These are phyloP conservation scores for Exobasidium rhododendri DNA, from an alignment of 1,284 basidiomycete genomes.

Conservation along the genomic window DNA sequence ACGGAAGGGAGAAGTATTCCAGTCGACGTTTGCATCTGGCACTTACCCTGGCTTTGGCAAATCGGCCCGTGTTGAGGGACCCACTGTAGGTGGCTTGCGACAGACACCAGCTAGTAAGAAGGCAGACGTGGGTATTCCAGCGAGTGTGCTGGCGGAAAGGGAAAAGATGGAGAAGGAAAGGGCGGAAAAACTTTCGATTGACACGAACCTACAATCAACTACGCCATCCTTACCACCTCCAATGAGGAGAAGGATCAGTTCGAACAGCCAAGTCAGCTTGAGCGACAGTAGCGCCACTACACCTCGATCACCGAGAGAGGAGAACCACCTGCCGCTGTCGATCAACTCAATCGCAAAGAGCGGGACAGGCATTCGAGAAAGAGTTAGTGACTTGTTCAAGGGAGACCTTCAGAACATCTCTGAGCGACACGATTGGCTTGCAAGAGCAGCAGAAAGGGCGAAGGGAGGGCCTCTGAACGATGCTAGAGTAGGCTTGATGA, in stretches of 20 bases:
- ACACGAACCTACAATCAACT: background rate
- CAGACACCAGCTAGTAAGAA: conserved; percentile 39
- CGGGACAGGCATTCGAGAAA: conserved; percentile 23
- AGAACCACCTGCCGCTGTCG: conserved; percentile 3
- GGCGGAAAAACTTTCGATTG: conserved; percentile 3
- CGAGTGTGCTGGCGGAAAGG: conserved; percentile 15
- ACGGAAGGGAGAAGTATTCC: conserved; percentile 8
- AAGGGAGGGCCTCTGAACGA: conserved; percentile 14
- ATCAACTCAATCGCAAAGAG: background rate
- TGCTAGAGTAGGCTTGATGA: conserved; percentile 13
- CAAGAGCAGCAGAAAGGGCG: conserved; percentile 16
- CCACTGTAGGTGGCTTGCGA: conserved; percentile 37
- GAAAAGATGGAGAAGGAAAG: conserved; percentile 16
- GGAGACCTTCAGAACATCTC: conserved; percentile 33
- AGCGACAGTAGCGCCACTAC: conserved; percentile 12
- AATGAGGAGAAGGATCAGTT: conserved; percentile 16
- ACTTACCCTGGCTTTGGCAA: conserved; percentile 44
- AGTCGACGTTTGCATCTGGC: conserved; percentile 33
- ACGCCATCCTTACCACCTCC: background rate
- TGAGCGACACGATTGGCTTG: conserved; percentile 38
- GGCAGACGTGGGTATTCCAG: conserved; percentile 20
- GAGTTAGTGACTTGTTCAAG: conserved; percentile 30
- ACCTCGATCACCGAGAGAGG: conserved; percentile 14
- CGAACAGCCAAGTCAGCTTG: conserved; percentile 3
- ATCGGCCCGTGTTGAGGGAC: conserved; percentile 19